Conservation (phyloP, 805 yeast genomes). For the Debaryomyces prosopidis region DNA sequence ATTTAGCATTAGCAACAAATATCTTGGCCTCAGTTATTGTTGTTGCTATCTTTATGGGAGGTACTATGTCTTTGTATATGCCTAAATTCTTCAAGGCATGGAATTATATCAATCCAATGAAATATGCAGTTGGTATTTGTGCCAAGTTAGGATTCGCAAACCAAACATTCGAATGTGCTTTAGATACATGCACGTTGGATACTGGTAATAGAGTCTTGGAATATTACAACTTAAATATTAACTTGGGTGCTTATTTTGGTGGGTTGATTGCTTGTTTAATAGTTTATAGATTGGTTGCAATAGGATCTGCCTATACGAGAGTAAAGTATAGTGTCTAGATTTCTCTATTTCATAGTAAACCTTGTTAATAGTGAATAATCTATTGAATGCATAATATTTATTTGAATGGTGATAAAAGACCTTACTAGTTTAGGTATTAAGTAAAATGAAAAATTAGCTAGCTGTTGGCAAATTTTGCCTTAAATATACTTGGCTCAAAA, state of each 20-base stretch:
- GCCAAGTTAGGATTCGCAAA: constrained; percentile 59
- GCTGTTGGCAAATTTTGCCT: too few species aligned
- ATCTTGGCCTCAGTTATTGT: constrained; percentile 65
- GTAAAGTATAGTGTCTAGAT: constrained; percentile 22
- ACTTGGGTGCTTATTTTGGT: constrained; percentile 29
- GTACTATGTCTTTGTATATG: constrained; percentile 78
- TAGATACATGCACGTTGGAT: constrained; percentile 18
- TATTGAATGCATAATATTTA: too few species aligned
- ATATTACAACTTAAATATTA: constrained; percentile 26
- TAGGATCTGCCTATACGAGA: constrained; percentile 22
- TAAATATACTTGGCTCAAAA: too few species aligned
- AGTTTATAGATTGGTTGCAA: constrained; percentile 32
- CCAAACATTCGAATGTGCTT: constrained; percentile 50
- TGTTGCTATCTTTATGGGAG: constrained; percentile 81
- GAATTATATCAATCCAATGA: constrained; percentile 77
- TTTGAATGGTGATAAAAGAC: too few species aligned
- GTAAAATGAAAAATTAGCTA: too few species aligned
- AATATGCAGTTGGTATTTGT: constrained; percentile 63
- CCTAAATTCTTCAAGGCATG: constrained; percentile 65
- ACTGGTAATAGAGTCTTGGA: constrained; percentile 35
- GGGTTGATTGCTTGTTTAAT: constrained; percentile 38
- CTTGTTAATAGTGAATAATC: not conserved
- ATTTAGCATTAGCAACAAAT: constrained; percentile 80
- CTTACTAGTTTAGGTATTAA: too few species aligned
- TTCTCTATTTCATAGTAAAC: not conserved